These are phyloP conservation scores for Leccinum pellstonianum DNA, from an alignment of 768 basidiomycete species.

Conservation along the genomic window DNA sequence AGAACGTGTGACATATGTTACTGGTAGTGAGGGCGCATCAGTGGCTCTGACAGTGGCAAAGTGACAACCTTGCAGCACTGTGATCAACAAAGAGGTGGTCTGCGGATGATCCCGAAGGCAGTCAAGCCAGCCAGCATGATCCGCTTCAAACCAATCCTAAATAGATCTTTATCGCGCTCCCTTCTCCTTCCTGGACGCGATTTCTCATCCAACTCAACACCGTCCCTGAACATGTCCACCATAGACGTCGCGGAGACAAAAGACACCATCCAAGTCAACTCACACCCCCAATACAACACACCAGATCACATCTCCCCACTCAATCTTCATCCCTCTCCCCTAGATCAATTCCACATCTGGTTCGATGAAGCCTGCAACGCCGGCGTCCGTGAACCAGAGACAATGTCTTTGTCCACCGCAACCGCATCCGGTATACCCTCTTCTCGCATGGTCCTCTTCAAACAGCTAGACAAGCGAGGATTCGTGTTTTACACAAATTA, in stretches of 20 bases:
- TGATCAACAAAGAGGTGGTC: too few species aligned
- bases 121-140: conserved; percentile 7
- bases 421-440: conserved; percentile 76
- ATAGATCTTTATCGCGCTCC: conserved; percentile 15
- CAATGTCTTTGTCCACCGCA: conserved; percentile 78
- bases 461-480: conserved; percentile 82
- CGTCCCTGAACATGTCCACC: conserved; percentile 20
- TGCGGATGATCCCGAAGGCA: not conserved
- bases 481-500: conserved; percentile 99
- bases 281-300: conserved; percentile 75
- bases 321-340: conserved; percentile 63
- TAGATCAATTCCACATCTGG: conserved; percentile 87
- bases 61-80: too few species aligned
- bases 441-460: conserved; percentile 86
- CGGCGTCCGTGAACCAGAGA: conserved; percentile 85
- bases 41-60: not conserved
- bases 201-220: not conserved
- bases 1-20: not conserved
- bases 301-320: conserved; percentile 62
- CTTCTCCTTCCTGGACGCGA: not conserved
- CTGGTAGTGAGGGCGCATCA: not conserved
- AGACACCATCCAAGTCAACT: conserved; percentile 63
- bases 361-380: conserved; percentile 62
- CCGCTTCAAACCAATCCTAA: conserved; percentile 1
- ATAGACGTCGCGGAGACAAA: conserved; percentile 42